Evolutionary conservation across 75 land plant genomes (phyloP), one percentile per base, ranked within the genome.

Genomic region (Cupressus sempervirens): DNA sequence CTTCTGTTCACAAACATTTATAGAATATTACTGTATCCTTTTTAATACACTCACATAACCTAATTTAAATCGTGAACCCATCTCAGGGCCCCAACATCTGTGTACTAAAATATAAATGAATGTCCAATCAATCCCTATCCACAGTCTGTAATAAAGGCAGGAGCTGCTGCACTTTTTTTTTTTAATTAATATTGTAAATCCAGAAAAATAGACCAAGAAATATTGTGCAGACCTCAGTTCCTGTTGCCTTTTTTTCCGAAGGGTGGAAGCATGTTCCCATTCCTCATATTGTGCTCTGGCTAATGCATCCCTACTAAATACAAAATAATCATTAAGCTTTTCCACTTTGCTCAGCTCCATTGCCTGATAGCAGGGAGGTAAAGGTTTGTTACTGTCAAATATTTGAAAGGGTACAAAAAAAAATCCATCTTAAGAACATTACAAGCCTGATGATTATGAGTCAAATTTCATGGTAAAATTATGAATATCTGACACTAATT

Each of bases 311-410:
- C 90, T 88, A 45, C 83, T 89, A 82, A 80, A 86, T 32, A 85
- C 90, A 26, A 90, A 87, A 73, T 73, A 73, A 85, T 88, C 88
- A 72, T 84, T 76, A 82, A 50, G 50, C 58, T 82, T 80, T n/a
- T 40, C 89, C 52, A 84, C 90, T 82, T 90, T 89, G 56, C 86
- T 89, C 56, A 85, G 54, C 26, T 89, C 90, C 83, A 89, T 72
- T 34, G 90, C 89, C 90, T 89, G 85, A 30, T 32, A 86, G 35
- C 36, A 81, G 29, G 9, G 13, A 83, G 30, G n/a, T 26, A 7
- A 83, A 83, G 34, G 36, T 73, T 10, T 32, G 29, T 56, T 56
- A 56, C 20, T 23, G 23, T 62, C 29, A 73, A 34, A 14, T 32
- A 14, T 72, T 32, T 72, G 35, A 72, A 72, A 72, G 35, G 29